phyloP scores from a whole-genome alignment of 73 alveolate genomes.

The Paramecium biaurelia region DNA sequence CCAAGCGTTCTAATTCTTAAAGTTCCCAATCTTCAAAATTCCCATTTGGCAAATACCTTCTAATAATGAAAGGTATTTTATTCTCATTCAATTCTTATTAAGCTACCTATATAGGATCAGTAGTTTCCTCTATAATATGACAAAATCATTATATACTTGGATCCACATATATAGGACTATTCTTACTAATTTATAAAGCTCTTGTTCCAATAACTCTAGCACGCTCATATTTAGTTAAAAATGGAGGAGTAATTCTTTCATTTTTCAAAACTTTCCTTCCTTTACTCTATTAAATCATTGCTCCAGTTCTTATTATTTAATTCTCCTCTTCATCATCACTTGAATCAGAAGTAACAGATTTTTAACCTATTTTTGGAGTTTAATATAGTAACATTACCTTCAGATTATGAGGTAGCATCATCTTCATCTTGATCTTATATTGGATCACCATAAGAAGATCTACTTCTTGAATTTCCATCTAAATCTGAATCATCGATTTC shows the following conservation, averaged over 20 bases:
- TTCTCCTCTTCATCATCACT: slow-evolving; percentile 66
- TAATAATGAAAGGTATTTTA: slow-evolving; percentile 93
- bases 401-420: not conserved
- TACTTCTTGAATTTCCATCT: not conserved
- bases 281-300: slow-evolving; percentile 54
- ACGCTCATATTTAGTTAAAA: slow-evolving; percentile 96
- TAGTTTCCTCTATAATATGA: slow-evolving; percentile 28
- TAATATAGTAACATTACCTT: not conserved
- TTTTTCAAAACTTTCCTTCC: slow-evolving; percentile 60
- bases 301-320: slow-evolving; percentile 14
- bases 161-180: slow-evolving; percentile 61
- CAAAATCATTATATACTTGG: not conserved
- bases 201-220: slow-evolving; percentile 99
- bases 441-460: not conserved
- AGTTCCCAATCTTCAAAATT: slow-evolving; percentile 95
- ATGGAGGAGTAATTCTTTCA: slow-evolving; percentile 86
- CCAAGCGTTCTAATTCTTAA: slow-evolving; percentile 50
- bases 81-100: slow-evolving; percentile 91
- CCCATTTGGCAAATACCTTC: slow-evolving; percentile 97
- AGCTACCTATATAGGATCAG: slow-evolving; percentile 95
- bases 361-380: not conserved
- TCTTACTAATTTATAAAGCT: slow-evolving; percentile 85
- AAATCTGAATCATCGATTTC: not conserved
- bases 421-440: not conserved
- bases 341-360: slow-evolving; percentile 21